Conservation (phyloP, 805 yeast species). For the Pichia nakasei region DNA sequence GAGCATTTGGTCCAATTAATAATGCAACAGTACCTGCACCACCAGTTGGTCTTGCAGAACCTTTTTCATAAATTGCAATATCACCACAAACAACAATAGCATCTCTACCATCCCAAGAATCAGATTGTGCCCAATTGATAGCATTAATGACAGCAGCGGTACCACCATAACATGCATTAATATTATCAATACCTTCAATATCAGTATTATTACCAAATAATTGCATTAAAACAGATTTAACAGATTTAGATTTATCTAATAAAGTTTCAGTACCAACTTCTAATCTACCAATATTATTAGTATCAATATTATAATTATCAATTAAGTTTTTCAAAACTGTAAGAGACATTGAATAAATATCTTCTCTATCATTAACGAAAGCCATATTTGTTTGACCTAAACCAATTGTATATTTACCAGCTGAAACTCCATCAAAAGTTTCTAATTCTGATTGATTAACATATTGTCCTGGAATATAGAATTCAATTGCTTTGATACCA, state of each 20-base stretch:
- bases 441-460: slow-evolving; percentile 89
- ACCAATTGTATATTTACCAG: slow-evolving; percentile 97
- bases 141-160: slow-evolving; percentile 91
- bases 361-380: slow-evolving; percentile 95
- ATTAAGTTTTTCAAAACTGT: slow-evolving; percentile 77
- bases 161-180: slow-evolving; percentile 98
- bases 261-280: slow-evolving; percentile 98
- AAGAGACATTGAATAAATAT: slow-evolving; percentile 86
- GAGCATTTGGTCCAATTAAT: slow-evolving; percentile 96
- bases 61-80: slow-evolving; percentile 93
- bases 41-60: slow-evolving; percentile 99
- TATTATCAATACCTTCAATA: slow-evolving; percentile 90
- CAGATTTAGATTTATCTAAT: slow-evolving; percentile 93
- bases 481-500: slow-evolving; percentile 95
- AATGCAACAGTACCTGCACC: slow-evolving; percentile 97
- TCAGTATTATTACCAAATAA: slow-evolving; percentile 82
- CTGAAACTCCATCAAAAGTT: slow-evolving; percentile 71
- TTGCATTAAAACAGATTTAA: slow-evolving; percentile 92
- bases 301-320: slow-evolving; percentile 75
- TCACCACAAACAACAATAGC: slow-evolving; percentile 97
- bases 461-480: slow-evolving; percentile 76
- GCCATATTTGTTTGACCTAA: slow-evolving; percentile 98
- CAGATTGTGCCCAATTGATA: slow-evolving; percentile 91
- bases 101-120: slow-evolving; percentile 96
- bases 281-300: slow-evolving; percentile 76